A percentile compares a stretch with the other conserved stretches of the same genome.
Evolutionary conservation across 2,329 filamentous ascomycete genomes (phyloP).

Genomic region (Westerdykella sp.): DNA sequence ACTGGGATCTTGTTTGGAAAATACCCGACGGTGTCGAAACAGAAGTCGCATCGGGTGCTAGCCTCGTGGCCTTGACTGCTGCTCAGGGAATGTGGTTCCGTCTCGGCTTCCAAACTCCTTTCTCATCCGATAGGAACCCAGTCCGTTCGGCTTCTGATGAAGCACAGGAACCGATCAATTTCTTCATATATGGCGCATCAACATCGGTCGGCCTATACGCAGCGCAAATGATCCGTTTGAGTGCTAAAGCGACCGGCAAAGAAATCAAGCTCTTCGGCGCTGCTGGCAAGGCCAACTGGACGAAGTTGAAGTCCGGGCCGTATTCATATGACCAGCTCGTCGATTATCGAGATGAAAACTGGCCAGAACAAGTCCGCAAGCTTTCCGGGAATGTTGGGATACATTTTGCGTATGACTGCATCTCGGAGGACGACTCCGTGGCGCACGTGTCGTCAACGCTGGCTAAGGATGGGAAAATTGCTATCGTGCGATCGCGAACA

Average conservation of each 20-base stretch:
- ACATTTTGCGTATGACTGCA: too few species aligned
- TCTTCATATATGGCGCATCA: conserved; percentile 29
- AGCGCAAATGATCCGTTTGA: conserved; percentile 25
- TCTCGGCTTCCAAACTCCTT: conserved; percentile 34
- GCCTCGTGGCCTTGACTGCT: conserved; percentile 41
- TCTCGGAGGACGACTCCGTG: too few species aligned
- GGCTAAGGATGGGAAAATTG: too few species aligned
- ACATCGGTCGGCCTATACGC: conserved; percentile 32
- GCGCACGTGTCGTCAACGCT: too few species aligned
- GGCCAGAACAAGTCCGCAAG: too few species aligned
- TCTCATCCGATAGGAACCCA: conserved; percentile 13
- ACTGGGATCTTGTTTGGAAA: conserved; percentile 37
- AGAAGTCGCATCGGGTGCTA: conserved; percentile 38
- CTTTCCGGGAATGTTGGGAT: too few species aligned
- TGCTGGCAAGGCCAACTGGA: conserved; percentile 19
- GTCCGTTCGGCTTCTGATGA: too few species aligned
- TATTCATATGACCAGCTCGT: too few species aligned
- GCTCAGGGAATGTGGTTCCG: conserved; percentile 40
- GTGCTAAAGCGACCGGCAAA: conserved; percentile 10
- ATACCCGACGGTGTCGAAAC: conserved; percentile 28
- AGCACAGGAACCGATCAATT: not conserved
- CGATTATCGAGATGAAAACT: too few species aligned
- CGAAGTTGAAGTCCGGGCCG: conserved; percentile 15
- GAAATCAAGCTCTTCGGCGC: conserved; percentile 20
- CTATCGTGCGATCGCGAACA: too few species aligned